phyloP scores from a whole-genome alignment of 164 flowering plant species.

The Nymphaea thermarum region DNA sequence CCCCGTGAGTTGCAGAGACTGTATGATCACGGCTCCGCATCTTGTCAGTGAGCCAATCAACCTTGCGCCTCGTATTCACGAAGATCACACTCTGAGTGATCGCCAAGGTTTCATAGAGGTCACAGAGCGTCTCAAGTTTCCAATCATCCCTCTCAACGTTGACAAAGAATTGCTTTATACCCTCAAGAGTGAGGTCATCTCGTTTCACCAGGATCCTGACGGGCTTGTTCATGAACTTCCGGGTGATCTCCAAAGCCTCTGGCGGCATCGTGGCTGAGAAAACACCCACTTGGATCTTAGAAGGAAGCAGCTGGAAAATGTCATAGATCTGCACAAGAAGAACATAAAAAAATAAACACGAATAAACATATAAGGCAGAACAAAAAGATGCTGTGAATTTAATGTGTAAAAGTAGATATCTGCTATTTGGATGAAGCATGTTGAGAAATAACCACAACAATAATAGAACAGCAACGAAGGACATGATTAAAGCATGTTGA shows the following conservation, averaged over 20 bases:
- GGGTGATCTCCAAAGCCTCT: constrained; percentile 72
- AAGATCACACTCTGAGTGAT: constrained; percentile 88
- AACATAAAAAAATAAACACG: neutral
- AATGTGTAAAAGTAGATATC: too few species aligned
- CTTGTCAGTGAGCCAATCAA: constrained; percentile 86
- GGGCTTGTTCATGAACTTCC: constrained; percentile 85
- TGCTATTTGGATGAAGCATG: neutral
- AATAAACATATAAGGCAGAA: too few species aligned
- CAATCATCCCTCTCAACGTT: constrained; percentile 86
- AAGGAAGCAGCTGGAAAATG: constrained; percentile 69
- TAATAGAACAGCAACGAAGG: neutral
- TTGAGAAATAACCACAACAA: neutral
- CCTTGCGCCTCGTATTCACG: constrained; percentile 83
- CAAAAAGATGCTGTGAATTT: too few species aligned
- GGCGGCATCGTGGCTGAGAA: constrained; percentile 92
- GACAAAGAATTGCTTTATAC: constrained; percentile 79
- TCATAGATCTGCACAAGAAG: constrained; percentile 52
- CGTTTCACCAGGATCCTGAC: constrained; percentile 76
- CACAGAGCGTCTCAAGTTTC: constrained; percentile 79
- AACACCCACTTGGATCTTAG: constrained; percentile 71
- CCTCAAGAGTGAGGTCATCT: constrained; percentile 84
- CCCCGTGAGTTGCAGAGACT: constrained; percentile 84
- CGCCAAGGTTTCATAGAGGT: constrained; percentile 76
- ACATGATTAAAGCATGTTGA: neutral
- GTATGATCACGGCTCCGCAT: constrained; percentile 85